Percentiles rank a stretch among this genome's conserved stretches.
Conservation (phyloP, 495 filamentous ascomycete species). For the Copromyces sp. region DNA sequence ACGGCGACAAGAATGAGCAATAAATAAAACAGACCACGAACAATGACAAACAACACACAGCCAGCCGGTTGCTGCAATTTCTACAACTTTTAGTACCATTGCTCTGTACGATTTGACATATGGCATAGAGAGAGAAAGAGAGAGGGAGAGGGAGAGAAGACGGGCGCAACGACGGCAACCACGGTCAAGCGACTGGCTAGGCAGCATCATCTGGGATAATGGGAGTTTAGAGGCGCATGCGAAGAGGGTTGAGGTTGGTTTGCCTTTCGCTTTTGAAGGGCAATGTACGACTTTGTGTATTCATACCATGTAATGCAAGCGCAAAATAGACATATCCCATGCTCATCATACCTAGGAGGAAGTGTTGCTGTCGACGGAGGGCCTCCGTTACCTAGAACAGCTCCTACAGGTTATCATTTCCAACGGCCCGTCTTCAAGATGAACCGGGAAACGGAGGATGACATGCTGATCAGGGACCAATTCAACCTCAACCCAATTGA, state of each 20-base stretch:
- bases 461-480: background rate
- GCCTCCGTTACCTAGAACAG: background rate
- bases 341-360: background rate
- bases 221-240: constrained; percentile 1
- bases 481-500: background rate
- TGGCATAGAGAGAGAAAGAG: background rate
- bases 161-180: background rate
- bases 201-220: background rate
- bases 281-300: constrained; percentile 12
- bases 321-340: constrained; percentile 3
- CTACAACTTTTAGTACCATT: background rate
- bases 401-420: background rate
- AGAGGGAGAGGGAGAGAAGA: background rate
- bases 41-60: background rate
- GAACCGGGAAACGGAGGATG: background rate
- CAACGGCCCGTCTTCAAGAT: background rate
- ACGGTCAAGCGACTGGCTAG: background rate
- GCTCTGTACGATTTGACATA: background rate
- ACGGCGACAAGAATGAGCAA: constrained; percentile 15
- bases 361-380: background rate
- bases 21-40: background rate
- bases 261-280: background rate
- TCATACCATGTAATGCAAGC: constrained; percentile 7
- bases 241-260: background rate
- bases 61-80: background rate